phyloP scores from a whole-genome alignment of 345 rosid species.

The Rhodamnia argentea region DNA sequence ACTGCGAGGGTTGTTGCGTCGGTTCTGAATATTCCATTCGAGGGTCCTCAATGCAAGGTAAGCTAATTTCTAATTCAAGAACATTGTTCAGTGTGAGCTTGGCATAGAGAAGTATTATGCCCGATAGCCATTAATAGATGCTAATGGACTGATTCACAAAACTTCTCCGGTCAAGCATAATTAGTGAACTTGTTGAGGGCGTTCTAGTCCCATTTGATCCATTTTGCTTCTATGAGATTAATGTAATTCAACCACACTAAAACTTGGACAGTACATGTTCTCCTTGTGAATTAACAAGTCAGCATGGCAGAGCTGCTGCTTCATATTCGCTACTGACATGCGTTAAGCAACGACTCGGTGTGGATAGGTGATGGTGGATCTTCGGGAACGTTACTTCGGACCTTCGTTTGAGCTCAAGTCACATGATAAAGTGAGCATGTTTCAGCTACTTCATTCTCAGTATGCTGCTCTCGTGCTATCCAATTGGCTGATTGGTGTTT shows the following conservation, averaged over 20 bases:
- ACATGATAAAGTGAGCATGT: constrained; percentile 60
- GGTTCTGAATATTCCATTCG: constrained; percentile 54
- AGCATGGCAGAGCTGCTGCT: not conserved
- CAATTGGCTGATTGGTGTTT: not conserved
- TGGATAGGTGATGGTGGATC: constrained; percentile 59
- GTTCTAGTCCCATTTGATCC: not conserved
- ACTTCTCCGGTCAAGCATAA: not conserved
- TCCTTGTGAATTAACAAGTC: not conserved
- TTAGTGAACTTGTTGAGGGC: not conserved
- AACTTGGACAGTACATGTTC: not conserved
- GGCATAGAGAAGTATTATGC: not conserved
- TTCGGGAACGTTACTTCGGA: constrained; percentile 89
- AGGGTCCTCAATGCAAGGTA: constrained; percentile 73
- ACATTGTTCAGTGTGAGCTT: not conserved
- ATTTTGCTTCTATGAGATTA: not conserved
- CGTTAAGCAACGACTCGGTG: not conserved
- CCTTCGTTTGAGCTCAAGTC: constrained; percentile 72
- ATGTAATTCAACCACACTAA: not conserved
- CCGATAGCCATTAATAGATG: not conserved
- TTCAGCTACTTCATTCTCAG: not conserved
- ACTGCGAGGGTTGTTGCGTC: constrained; percentile 70
- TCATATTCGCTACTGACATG: not conserved
- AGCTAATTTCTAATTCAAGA: not conserved
- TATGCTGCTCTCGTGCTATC: not conserved
- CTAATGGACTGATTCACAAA: not conserved